phyloP scores from a whole-genome alignment of 2,329 filamentous ascomycete genomes.

The Dothistroma pini region DNA sequence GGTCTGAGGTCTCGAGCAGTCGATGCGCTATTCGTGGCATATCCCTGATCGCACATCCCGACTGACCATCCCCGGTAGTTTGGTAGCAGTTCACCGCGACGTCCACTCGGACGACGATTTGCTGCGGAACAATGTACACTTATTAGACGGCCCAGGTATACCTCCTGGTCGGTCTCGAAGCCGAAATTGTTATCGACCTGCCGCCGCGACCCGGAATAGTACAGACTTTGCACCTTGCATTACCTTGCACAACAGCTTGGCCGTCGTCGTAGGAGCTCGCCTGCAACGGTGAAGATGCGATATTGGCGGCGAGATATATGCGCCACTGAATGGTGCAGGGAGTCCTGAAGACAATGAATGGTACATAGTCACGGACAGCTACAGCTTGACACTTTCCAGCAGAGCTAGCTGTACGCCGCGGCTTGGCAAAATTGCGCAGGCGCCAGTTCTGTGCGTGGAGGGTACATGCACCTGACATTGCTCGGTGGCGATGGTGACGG shows the following conservation, averaged over 20 bases:
- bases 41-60: not conserved
- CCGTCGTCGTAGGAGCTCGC: not conserved
- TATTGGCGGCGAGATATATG: not conserved
- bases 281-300: not conserved
- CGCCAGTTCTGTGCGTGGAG: too few relatives aligned
- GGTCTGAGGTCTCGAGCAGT: not conserved
- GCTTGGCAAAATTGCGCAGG: not conserved
- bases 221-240: not conserved
- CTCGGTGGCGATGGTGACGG: not conserved
- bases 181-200: not conserved
- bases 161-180: not conserved
- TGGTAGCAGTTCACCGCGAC: not conserved
- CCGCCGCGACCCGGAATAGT: not conserved
- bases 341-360: too few relatives aligned
- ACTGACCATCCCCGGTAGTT: not conserved
- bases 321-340: not conserved
- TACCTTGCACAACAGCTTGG: not conserved
- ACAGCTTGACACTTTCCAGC: not conserved
- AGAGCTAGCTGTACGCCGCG: not conserved
- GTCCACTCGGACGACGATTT: not conserved
- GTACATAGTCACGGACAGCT: not conserved
- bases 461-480: not conserved
- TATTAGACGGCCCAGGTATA: too few relatives aligned
- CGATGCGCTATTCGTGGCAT: not conserved
- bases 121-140: not conserved